phyloP scores from a whole-genome alignment of 2,329 filamentous ascomycete species.

The Gremmenia infestans region DNA sequence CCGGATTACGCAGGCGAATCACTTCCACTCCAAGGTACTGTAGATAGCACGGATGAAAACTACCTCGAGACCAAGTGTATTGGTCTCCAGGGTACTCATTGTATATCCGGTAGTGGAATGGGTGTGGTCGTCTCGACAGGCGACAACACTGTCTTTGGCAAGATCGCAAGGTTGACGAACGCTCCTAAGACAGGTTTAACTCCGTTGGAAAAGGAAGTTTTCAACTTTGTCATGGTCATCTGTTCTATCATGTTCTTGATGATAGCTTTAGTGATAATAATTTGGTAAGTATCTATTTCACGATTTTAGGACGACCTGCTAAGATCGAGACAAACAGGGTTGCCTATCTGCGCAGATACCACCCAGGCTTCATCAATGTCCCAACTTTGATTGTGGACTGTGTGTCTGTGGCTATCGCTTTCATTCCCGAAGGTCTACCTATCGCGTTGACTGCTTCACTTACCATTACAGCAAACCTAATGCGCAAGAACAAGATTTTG shows the following conservation, averaged over 20 bases:
- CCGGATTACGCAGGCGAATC: constrained; percentile 50
- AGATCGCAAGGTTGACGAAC: constrained; percentile 67
- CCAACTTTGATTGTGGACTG: constrained; percentile 67
- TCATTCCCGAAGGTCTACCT: constrained; percentile 70
- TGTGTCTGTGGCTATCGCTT: constrained; percentile 68
- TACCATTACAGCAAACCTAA: constrained; percentile 71
- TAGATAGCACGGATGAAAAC: constrained; percentile 65
- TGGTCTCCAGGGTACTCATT: constrained; percentile 75
- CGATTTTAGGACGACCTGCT: constrained; percentile 22
- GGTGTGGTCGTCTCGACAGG: constrained; percentile 69
- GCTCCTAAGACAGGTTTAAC: constrained; percentile 64
- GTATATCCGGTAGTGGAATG: constrained; percentile 60
- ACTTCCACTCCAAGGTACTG: constrained; percentile 55
- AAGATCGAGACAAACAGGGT: constrained; percentile 33
- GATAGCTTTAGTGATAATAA: constrained; percentile 58
- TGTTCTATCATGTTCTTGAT: constrained; percentile 61
- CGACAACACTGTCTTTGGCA: constrained; percentile 69
- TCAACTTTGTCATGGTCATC: constrained; percentile 68
- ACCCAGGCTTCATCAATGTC: constrained; percentile 69
- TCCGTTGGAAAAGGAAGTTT: constrained; percentile 65
- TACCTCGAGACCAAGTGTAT: constrained; percentile 74
- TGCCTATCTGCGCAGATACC: constrained; percentile 59
- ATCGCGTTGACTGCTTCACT: constrained; percentile 66
- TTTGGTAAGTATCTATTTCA: constrained; percentile 50
- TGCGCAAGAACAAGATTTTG: constrained; percentile 71